A percentile compares a stretch with the other conserved stretches of the same genome.
These are phyloP conservation scores for Talaromyces sp. DNA, from an alignment of 2,329 filamentous ascomycete species.

Conservation along the genomic window DNA sequence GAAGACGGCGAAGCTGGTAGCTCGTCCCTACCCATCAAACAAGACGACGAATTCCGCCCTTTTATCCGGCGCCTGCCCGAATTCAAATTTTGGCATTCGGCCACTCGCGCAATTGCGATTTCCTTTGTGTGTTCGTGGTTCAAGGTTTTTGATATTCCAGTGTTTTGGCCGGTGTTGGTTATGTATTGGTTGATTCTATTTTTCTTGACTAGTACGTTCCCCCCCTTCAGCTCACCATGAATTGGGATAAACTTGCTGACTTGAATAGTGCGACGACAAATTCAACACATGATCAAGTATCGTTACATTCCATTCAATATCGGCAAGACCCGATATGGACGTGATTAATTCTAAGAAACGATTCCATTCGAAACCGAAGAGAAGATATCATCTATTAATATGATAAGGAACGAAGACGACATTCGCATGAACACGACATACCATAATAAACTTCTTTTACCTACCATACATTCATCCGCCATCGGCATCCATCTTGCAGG, in stretches of 20 bases:
- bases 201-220: slow-evolving; percentile 79
- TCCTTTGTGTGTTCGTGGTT: slow-evolving; percentile 90
- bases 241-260: not conserved
- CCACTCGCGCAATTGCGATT: slow-evolving; percentile 80
- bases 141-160: slow-evolving; percentile 89
- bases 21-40: slow-evolving; percentile 77
- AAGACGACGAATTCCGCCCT: slow-evolving; percentile 95
- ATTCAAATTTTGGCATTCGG: slow-evolving; percentile 99
- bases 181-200: slow-evolving; percentile 99
- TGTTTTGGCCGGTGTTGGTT: slow-evolving; percentile 98
- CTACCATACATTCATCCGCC: not conserved
- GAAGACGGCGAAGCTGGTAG: slow-evolving; percentile 77
- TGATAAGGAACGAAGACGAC: slow-evolving; percentile 7
- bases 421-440: slow-evolving; percentile 3
- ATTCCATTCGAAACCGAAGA: not conserved
- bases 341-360: slow-evolving; percentile 17
- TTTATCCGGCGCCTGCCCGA: slow-evolving; percentile 95
- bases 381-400: not conserved
- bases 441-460: not conserved
- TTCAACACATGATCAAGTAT: slow-evolving; percentile 99
- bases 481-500: not conserved
- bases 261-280: slow-evolving; percentile 85
- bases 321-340: slow-evolving; percentile 76
- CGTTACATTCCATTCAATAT: slow-evolving; percentile 93
- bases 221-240: slow-evolving; percentile 5